These are phyloP conservation scores for Fagus sylvatica DNA, from an alignment of 306 rosid genomes.

Conservation along the genomic window DNA sequence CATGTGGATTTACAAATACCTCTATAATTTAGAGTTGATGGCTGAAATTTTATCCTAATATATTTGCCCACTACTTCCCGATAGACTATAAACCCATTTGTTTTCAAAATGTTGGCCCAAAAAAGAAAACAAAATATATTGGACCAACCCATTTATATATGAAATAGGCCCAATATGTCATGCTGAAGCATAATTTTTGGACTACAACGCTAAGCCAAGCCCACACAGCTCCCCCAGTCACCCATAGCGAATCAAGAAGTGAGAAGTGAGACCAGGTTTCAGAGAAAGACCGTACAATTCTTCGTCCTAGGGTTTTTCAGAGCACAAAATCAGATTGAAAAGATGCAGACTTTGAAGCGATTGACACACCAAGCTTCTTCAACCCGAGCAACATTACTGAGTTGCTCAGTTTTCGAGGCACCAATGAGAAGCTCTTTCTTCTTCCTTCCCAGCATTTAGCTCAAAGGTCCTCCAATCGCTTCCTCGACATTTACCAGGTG, in stretches of 20 bases:
- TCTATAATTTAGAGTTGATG: no score
- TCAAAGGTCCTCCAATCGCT: conserved; percentile 70
- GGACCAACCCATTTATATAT: not conserved
- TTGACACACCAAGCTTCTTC: conserved; percentile 26
- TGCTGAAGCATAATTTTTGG: not conserved
- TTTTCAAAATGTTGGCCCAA: no score
- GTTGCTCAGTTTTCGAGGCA: conserved; percentile 29
- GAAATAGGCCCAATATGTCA: not conserved
- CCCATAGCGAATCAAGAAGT: no score
- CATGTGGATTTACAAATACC: no score
- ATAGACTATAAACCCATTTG: no score
- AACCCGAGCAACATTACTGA: conserved; percentile 35
- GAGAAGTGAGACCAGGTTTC: not conserved
- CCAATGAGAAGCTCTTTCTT: conserved; percentile 27
- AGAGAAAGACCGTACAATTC: not conserved
- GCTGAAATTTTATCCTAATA: no score
- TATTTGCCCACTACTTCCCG: no score
- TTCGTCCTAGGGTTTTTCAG: not conserved
- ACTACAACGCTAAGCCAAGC: no score
- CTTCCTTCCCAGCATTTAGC: conserved; percentile 55
- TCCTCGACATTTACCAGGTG: conserved; percentile 77
- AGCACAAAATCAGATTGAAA: conserved; percentile 5
- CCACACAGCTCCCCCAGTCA: no score
- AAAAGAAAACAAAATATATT: no score
- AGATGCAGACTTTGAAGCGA: conserved; percentile 57